phyloP scores from a whole-genome alignment of 768 basidiomycete species.

The Termitomyces sp. region DNA sequence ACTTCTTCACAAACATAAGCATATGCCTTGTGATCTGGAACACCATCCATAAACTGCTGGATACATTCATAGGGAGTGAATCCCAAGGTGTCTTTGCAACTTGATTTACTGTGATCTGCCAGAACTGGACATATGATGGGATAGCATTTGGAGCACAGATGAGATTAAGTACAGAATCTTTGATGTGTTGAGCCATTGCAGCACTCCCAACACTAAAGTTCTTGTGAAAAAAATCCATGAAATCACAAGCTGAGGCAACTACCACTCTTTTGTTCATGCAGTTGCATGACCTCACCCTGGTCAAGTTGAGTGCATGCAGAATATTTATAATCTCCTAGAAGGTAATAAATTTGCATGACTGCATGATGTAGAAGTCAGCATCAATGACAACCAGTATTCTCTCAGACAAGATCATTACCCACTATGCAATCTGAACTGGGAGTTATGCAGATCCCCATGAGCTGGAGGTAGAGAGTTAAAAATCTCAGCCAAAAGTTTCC shows the following conservation, averaged over 20 bases:
- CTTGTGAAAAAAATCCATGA: no score
- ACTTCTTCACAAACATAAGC: background rate
- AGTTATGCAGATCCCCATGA: background rate
- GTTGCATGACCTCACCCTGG: conserved; percentile 75
- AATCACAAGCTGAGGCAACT: conserved; percentile 39
- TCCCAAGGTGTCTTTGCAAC: background rate
- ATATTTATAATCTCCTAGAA: conserved; percentile 57
- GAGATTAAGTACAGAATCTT: no score
- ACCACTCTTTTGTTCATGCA: conserved; percentile 70
- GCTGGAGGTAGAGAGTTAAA: background rate
- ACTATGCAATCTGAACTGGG: conserved; percentile 37
- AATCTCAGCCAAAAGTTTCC: background rate
- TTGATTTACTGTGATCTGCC: background rate
- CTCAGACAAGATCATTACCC: conserved; percentile 76
- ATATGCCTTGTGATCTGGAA: background rate
- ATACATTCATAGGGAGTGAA: background rate
- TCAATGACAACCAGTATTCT: conserved; percentile 64
- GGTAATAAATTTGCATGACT: conserved; percentile 57
- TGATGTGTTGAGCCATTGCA: no score
- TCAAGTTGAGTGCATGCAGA: conserved; percentile 71
- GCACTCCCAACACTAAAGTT: no score
- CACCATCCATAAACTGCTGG: background rate
- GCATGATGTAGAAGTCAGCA: conserved; percentile 61
- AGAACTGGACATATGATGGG: background rate
- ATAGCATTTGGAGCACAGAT: background rate